Base-by-base conservation (phyloP, 1,139 yeast genomes). In the Saccharomycopsis hybrid region DNA sequence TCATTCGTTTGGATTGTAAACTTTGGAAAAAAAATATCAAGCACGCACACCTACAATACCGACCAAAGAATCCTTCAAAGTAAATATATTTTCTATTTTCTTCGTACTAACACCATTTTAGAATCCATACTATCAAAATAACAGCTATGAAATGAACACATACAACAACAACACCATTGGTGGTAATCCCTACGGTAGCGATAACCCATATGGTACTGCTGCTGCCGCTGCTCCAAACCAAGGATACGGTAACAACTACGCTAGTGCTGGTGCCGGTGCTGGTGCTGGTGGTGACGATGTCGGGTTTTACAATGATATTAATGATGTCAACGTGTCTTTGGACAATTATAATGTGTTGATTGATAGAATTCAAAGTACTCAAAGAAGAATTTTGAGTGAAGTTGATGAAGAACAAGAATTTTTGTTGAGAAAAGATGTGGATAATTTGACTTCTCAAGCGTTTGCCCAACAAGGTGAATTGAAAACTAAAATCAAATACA, bases 371-470 rank as follows among this genome's bases (percentile, higher is more conserved):
- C 86, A 87, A 64, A 77, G 79, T 57, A 78, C 87, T 62, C 98
- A 94, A 71, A 77, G 82, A 64, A 82, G 85, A 60, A 76, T 92
- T 51, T 72, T 92, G 60, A 88, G 85, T 60, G 97, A 90, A 59
- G 82, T 90, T 58, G 85, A 85, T 60, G 92, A 86, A 59, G 90
- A 85, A 57, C 84, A 81, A 59, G 83, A 84, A 60, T 79, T 78
- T 53, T 78, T 79, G 63, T 73, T 81, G 55, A 81, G 89, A 63
- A 76, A 78, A 58, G 92, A 88, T 68, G 76, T 92, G 57, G 96
- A 89, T 60, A 73, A 78, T 55, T 73, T 87, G 56, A 82, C 84
- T 46, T 73, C 84, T 46, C 95, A 89, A 63, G 87, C 96, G 3
- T 78, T 86, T 47, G 78, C 85, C 49, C 74, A 88, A 59, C 95